phyloP scores from a whole-genome alignment of 2,329 filamentous ascomycete species.

The Pseudogymnoascus sp. region DNA sequence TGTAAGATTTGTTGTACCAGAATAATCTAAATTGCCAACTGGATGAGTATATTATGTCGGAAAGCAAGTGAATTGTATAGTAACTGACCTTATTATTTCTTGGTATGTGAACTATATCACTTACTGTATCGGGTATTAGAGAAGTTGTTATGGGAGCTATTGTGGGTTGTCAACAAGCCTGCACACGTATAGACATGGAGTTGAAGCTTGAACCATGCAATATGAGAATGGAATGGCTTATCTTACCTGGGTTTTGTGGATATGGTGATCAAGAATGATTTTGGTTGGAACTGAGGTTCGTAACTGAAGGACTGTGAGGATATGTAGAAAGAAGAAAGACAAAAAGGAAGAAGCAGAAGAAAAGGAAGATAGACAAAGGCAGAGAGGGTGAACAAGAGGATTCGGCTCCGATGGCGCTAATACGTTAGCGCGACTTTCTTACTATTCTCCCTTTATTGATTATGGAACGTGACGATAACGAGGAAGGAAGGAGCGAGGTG shows the following conservation, averaged over 20 bases:
- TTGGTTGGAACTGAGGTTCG: background rate
- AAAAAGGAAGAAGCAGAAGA: background rate
- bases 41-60: background rate
- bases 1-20: background rate
- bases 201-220: background rate
- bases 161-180: background rate
- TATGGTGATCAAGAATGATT: background rate
- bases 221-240: background rate
- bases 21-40: background rate
- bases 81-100: background rate
- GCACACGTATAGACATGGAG: background rate
- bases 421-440: background rate
- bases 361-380: background rate
- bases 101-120: background rate
- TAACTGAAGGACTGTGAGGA: background rate
- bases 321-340: background rate
- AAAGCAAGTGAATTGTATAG: background rate
- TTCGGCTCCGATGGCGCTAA: background rate
- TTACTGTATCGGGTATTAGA: no score
- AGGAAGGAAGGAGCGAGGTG: background rate
- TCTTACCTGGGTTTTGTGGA: background rate
- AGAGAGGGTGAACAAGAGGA: background rate
- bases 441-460: background rate
- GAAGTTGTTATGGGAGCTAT: background rate
- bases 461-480: background rate